Conservation (phyloP, 176 grass and related monocot genomes). For the Oryza nivara region DNA sequence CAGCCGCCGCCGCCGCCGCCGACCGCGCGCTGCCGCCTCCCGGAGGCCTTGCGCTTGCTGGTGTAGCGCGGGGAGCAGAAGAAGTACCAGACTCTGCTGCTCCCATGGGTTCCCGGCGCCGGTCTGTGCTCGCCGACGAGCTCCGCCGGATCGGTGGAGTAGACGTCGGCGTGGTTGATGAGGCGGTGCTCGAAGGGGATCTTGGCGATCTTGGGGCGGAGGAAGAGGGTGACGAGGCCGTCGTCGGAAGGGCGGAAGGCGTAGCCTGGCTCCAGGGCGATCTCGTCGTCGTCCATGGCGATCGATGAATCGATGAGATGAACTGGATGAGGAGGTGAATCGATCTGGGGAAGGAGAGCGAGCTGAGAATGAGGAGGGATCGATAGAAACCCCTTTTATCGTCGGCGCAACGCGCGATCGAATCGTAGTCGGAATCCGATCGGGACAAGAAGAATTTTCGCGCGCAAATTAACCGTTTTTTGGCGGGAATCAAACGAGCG, state of each 20-base stretch:
- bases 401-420: no score
- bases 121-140: not conserved
- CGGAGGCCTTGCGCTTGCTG: not conserved
- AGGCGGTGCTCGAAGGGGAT: no score
- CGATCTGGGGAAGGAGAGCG: no score
- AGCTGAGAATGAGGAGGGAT: no score
- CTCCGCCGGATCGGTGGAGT: not conserved
- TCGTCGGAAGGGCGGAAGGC: not conserved
- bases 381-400: no score
- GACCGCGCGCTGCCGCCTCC: not conserved
- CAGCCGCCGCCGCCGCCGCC: no score
- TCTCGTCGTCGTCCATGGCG: not conserved
- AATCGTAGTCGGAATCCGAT: no score
- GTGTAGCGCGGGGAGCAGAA: not conserved
- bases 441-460: no score
- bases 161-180: slow-evolving; percentile 2
- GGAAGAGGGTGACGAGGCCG: not conserved
- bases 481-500: no score
- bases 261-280: not conserved
- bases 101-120: slow-evolving; percentile 6
- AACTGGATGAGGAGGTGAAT: no score
- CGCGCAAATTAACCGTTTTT: no score
- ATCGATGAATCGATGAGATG: not conserved
- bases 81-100: not conserved
- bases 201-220: not conserved